Base-by-base conservation (phyloP, 1,284 basidiomycete species). In the Ganoderma multipileum region DNA sequence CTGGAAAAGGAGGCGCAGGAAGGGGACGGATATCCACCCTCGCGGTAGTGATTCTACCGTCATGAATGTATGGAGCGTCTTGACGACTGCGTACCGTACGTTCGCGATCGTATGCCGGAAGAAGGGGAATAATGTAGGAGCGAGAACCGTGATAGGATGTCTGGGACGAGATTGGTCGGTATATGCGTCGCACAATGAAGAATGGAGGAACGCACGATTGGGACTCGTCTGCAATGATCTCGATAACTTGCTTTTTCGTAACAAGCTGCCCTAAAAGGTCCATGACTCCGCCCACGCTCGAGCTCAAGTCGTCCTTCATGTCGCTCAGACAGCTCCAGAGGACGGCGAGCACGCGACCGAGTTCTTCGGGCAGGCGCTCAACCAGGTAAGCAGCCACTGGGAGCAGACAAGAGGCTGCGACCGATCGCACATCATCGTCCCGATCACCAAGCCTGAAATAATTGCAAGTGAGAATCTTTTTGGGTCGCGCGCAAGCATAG, bases 251-350 rank as follows among this genome's bases (percentile, higher is more conserved):
- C n/a, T 91, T 87, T 72, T 91, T 94, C 6, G 89, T 86, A 20
- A 96, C 92, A n/a, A 97, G 84, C 75, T 92, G 91, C 28, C 94
- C 94, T 23, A 99, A 83, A 0, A 99, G 85, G 78, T 99, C 96
- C 98, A 99, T 99, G 36, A 99, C 96, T 23, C 94, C 93, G 26
- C 96, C 97, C 30, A 98, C 96, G 75, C 96, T 98, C 70, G 96
- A 99, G 69, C 96, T 96, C 2, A 99, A 83, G 77, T 99, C 98
- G 79, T 99, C 98, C 76, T 96, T 97, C 87, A 97, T 96, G 72
- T 96, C 93, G 54, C 89, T 89, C 26, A 99, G 83, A 76, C 97
- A 98, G 71, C 88, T 87, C 96, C 97, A 99, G 3, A 99, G 83
- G 7, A 97, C 94, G 18, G 92, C 86, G 60, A 99, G 84, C 33